phyloP scores from a whole-genome alignment of 441 rosid species.

The Arabidopsis hybrid region DNA sequence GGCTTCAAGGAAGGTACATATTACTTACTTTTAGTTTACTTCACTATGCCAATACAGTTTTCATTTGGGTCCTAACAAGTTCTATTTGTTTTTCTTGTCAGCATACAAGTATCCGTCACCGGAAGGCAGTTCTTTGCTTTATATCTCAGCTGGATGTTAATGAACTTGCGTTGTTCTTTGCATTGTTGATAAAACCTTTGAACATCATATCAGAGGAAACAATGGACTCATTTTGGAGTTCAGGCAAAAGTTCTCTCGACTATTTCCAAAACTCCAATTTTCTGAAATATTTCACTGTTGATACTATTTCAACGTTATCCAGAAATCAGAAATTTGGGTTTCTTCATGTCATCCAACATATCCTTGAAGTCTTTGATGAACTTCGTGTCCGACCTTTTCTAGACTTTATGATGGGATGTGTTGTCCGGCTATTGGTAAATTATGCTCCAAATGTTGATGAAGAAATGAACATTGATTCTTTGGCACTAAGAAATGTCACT shows the following conservation, averaged over 20 bases:
- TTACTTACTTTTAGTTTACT: slow-evolving; percentile 17
- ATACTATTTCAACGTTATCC: slow-evolving; percentile 63
- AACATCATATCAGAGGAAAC: slow-evolving; percentile 57
- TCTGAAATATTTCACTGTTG: slow-evolving; percentile 66
- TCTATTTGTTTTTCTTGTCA: slow-evolving; percentile 46
- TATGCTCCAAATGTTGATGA: slow-evolving; percentile 55
- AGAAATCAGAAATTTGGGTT: slow-evolving; percentile 86
- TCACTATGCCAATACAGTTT: slow-evolving; percentile 27
- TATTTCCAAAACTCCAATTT: slow-evolving; percentile 57
- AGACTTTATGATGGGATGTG: slow-evolving; percentile 84
- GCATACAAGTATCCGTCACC: slow-evolving; percentile 82
- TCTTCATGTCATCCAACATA: slow-evolving; percentile 86
- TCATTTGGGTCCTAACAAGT: slow-evolving; percentile 27
- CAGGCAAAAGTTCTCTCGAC: slow-evolving; percentile 48
- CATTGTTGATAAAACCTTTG: slow-evolving; percentile 82
- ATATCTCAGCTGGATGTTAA: slow-evolving; percentile 75
- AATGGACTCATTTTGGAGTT: slow-evolving; percentile 53
- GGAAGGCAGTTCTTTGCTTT: slow-evolving; percentile 90
- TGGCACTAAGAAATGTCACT: slow-evolving; percentile 38
- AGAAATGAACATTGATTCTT: slow-evolving; percentile 51
- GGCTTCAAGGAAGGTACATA: slow-evolving; percentile 86
- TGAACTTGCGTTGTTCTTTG: slow-evolving; percentile 84
- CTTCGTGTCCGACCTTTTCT: slow-evolving; percentile 75
- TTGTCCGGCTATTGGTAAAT: slow-evolving; percentile 75
- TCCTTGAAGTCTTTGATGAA: slow-evolving; percentile 86